Evolutionary conservation across 768 basidiomycete genomes (phyloP).

Genomic region (Lentinula sp.): DNA sequence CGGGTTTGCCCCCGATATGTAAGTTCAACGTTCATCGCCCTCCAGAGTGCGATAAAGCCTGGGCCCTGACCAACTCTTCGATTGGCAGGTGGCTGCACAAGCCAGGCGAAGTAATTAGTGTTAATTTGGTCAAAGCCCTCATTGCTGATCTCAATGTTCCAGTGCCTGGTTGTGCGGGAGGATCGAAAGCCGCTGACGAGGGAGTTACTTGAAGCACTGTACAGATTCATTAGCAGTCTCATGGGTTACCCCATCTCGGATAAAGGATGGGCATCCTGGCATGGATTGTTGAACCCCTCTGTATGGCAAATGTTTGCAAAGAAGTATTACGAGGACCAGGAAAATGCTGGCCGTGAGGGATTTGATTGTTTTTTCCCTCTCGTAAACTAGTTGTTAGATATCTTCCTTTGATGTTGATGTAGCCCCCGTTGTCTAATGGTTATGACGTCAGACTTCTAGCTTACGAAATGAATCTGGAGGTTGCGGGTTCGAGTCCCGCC

Average conservation of each 20-base stretch:
- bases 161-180: background rate
- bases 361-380: background rate
- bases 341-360: background rate
- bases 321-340: background rate
- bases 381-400: background rate
- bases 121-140: background rate
- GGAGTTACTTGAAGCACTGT: background rate
- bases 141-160: background rate
- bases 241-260: background rate
- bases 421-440: constrained; percentile 2
- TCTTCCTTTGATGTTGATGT: too few relatives aligned
- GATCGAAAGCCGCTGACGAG: background rate
- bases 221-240: background rate
- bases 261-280: background rate
- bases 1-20: background rate
- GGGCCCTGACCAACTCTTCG: too few relatives aligned
- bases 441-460: constrained; percentile 1
- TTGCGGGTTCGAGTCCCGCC: background rate
- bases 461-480: background rate
- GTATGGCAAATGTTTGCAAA: background rate
- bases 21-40: background rate
- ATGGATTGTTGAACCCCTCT: background rate
- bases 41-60: too few relatives aligned
- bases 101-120: background rate
- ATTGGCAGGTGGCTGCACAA: background rate